Evolutionary conservation across 225 moss, liverwort and hornwort genomes (phyloP), one percentile per base, ranked within the genome.

Genomic region (Lunularia cruciata): DNA sequence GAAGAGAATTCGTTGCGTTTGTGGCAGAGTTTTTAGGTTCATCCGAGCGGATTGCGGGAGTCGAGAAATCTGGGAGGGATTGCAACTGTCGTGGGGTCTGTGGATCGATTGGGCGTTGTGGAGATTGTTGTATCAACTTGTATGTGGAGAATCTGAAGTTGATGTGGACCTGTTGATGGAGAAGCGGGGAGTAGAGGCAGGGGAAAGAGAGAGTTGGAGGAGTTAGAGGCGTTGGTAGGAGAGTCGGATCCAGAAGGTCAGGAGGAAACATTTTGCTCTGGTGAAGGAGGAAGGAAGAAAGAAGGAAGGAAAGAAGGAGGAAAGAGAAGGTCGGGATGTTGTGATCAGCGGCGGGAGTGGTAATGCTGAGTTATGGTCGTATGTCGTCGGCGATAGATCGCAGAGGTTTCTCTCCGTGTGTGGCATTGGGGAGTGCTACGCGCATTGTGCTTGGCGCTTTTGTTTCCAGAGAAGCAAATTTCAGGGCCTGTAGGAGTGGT

Each of bases 391-490:
- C 25, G 52, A 37, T 38, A 52, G 68, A 68, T 68, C 68, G 40
- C 25, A 54, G 68, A 55, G 54, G 42, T 54, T 68, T 54, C 25
- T 52, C 54, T 68, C 32, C 39, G 33, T 8, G 33, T 54, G 36
- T 38, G 68, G 53, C 22, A 55, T 54, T 37, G 37, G 35, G 35
- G 35, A 55, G 68, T 35, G n/a, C 25, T 14, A 38, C 22, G 52
- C 51, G 53, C 68, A 68, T 68, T 68, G 68, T 52, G 52, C 68
- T 36, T 52, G 47, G 67, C 51, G 49, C 35, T 67, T 48, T 52
- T 20, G 5, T 35, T 40, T 37, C 20, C 18, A 40, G 56, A 20
- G 43, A 40, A 56, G 26, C 40, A 40, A 57, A 10, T 57, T 12
- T 23, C 27, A 39, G 27, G 10, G 55, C 40, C 6, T 39, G 19